Conservation (phyloP, 2,329 filamentous ascomycete species). For the Trichoderma endophyticum region DNA sequence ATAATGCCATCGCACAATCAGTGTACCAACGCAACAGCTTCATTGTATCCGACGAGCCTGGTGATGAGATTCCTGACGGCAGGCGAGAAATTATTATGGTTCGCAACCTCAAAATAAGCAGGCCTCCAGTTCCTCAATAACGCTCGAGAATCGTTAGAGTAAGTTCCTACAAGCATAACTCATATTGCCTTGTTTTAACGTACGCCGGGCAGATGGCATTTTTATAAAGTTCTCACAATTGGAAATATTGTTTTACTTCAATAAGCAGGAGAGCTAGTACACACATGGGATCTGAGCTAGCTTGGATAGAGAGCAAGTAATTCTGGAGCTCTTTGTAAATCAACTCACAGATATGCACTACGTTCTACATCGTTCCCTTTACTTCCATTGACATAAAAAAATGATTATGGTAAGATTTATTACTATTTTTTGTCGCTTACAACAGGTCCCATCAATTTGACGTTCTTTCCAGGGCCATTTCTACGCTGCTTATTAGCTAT, state of each 20-base stretch:
- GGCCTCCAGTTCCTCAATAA: not conserved
- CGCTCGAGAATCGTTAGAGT: not conserved
- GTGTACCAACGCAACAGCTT: not conserved
- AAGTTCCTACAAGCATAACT: not conserved
- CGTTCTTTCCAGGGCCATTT: too few relatives aligned
- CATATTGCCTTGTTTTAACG: not conserved
- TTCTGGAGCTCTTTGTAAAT: too few relatives aligned
- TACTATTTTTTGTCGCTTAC: too few relatives aligned
- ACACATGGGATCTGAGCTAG: not conserved
- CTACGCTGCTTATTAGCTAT: too few relatives aligned
- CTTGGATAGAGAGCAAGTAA: not conserved
- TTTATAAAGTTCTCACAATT: not conserved
- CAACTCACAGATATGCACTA: too few relatives aligned
- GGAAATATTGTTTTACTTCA: not conserved
- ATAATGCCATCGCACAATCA: not conserved
- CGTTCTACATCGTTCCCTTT: too few relatives aligned
- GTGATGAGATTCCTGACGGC: not conserved
- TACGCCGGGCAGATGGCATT: not conserved
- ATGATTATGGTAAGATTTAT: too few relatives aligned
- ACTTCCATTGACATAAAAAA: too few relatives aligned
- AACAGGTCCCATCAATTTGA: too few relatives aligned
- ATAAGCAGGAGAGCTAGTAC: not conserved
- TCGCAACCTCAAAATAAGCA: not conserved
- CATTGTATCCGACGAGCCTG: not conserved
- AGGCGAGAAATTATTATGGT: not conserved